Base-by-base conservation (phyloP, 257 asterid genomes). In the Eucommia ulmoides region DNA sequence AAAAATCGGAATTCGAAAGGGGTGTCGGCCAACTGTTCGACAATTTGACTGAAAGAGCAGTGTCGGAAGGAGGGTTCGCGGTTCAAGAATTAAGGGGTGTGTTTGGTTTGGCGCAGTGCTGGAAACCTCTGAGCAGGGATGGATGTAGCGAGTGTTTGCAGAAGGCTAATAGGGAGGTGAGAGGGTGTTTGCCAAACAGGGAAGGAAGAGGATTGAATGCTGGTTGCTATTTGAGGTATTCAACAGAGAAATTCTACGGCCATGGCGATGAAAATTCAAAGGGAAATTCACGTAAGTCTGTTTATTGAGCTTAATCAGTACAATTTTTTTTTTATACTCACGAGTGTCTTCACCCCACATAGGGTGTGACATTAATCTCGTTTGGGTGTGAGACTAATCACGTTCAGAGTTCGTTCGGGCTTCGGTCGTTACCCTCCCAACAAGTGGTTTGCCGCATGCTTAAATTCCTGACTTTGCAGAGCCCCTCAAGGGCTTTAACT, bases 161-260 rank as follows among this genome's bases (percentile, higher is more conserved):
- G 7, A 77, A 75, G 68, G 97, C 95, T 23, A 70, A 66, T 20
- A 62, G 57, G 22, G 73, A 77, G 24, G 61, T 81, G 8, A 65
- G 64, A 17, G 48, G 55, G 5, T 88, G 97, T 47, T 51, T 79
- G 49, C 97, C 97, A 0, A 70, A 69, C 47, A 68, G 65, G 48
- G 97, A 88, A 73, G 97, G 93, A 23, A 77, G 93, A 22, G 92
- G 84, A 21, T 49, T 88, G 79, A 77, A 73, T 54, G 64, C 92
- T 9, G 97, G 97, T n/a, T 88, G 97, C 58, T 88, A 73, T 68
- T 49, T 84, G 79, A 80, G 95, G 41, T 88, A 84, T 48, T 88
- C 97, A 0, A 81, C 88, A 3, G 63, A 54, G 54, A 81, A 68
- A 60, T 88, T 88, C 68, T 76, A 24, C 68, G 61, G 54, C 11